Evolutionary conservation across 192 early-diverging fungal species (phyloP), one percentile per base, ranked within the genome.

Genomic region (Jimgerdemannia flammicorona): DNA sequence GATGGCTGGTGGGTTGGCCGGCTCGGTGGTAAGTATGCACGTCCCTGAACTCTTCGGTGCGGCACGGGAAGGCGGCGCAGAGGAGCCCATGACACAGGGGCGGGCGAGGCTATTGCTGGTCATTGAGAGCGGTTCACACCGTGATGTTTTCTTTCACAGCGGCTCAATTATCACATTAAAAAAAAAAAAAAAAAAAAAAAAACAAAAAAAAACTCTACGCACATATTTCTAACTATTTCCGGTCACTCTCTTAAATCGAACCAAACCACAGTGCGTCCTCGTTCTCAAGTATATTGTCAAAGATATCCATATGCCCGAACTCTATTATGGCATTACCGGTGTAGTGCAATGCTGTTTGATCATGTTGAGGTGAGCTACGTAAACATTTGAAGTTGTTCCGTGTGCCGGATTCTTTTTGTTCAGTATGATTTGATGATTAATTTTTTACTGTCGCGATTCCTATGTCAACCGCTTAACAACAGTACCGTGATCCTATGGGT

Each of bases 1-100:
- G 49, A 85, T 89, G 77, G 88, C 85, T 14, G 85, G 85, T 72
- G 88, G 88, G n/a, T 78, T 89, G 68, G 88, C 87, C 18, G 86
- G 88, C 70, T 86, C 88, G 41, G 64, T 82, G 66, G 88, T 88
- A 83, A 70, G 85, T 75, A 29, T 29, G 29, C 29, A 29, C 29
- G 29, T 29, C 29, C 29, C 29, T 29, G 29, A 29, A 29, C 29
- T 29, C 29, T 29, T 29, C 29, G 29, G 29, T 29, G 29, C 29
- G 29, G 29, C 29, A 29, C 29, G 29, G 29, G 29, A 29, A 29
- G 29, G 29, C 29, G 29, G 29, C 29, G 29, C 29, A 29, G 29
- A 29, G 29, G 29, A 29, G 29, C 29, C 29, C 29, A 29, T 29
- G 29, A n/a, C n/a, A n/a, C n/a, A n/a, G n/a, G n/a, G n/a, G n/a